Evolutionary conservation across 2,329 filamentous ascomycete species (phyloP).

Genomic region (Neonectria sp.): DNA sequence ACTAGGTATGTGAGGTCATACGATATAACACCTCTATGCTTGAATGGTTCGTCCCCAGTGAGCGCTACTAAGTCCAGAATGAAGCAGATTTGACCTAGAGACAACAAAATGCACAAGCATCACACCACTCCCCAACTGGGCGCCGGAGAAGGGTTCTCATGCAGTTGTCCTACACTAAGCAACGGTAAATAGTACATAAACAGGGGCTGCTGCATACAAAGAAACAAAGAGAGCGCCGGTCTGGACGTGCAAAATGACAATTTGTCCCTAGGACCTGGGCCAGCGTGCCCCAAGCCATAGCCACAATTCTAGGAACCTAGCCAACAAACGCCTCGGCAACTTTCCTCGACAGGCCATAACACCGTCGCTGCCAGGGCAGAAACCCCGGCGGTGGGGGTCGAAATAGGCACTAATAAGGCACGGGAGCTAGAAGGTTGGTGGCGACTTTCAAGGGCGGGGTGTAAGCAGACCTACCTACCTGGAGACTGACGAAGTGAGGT

Average conservation of each 20-base stretch:
- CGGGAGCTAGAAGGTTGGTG: constrained; percentile 17
- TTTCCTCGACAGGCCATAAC: not conserved
- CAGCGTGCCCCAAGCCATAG: not conserved
- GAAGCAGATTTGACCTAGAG: not conserved
- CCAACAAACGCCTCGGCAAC: not conserved
- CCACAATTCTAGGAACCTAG: not conserved
- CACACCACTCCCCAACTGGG: not conserved
- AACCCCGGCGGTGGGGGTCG: constrained; percentile 25
- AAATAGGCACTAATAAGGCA: constrained; percentile 13
- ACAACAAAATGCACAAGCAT: not conserved
- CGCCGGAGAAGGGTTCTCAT: not conserved
- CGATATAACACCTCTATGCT: too few relatives aligned
- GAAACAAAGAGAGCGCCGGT: not conserved
- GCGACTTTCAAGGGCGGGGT: constrained; percentile 11
- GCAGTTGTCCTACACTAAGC: not conserved
- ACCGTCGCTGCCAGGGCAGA: constrained; percentile 24
- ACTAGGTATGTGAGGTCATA: too few relatives aligned
- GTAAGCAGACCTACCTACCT: not conserved
- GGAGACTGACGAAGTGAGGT: not conserved
- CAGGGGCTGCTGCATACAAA: not conserved
- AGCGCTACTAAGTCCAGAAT: not conserved
- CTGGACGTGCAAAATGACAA: too few relatives aligned
- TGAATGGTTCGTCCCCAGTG: too few relatives aligned
- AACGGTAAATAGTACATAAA: not conserved
- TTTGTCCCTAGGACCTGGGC: not conserved